phyloP scores from a whole-genome alignment of 106 monocot species.

The Apostasia shenzhenica region DNA sequence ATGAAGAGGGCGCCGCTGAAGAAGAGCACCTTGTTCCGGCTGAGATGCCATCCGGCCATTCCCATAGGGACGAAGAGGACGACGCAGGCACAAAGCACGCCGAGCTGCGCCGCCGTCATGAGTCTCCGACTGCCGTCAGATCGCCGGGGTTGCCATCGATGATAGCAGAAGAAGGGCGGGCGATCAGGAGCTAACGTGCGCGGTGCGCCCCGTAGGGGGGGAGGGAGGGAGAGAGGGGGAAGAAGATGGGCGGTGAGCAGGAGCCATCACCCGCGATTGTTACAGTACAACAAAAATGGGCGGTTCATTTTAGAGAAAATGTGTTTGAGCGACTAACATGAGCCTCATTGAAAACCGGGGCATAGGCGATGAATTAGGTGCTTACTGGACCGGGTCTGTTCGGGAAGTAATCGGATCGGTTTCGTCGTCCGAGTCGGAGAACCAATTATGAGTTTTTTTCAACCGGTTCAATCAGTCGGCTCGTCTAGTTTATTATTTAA shows the following conservation, averaged over 20 bases:
- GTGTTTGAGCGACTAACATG: no score
- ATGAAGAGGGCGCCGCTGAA: constrained; percentile 71
- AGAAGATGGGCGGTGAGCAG: neutral
- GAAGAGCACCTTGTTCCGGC: constrained; percentile 82
- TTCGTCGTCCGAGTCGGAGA: no score
- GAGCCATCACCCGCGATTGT: constrained; percentile 1
- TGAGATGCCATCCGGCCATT: constrained; percentile 67
- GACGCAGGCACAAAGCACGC: constrained; percentile 49
- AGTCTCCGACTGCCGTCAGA: neutral
- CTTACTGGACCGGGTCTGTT: no score
- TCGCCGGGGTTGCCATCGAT: neutral
- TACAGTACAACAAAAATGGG: neutral
- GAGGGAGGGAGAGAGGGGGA: neutral
- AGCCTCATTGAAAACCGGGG: no score
- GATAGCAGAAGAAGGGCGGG: neutral
- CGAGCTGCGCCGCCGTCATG: constrained; percentile 43
- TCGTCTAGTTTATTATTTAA: no score
- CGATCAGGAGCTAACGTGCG: neutral
- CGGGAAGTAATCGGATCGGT: no score
- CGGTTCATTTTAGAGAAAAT: no score
- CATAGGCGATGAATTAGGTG: no score
- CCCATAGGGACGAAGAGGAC: constrained; percentile 78
- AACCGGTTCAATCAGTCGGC: no score
- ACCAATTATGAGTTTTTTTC: no score
- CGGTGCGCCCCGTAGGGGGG: no score